Evolutionary conservation across 2,329 filamentous ascomycete species (phyloP).

Genomic region (Penicillium thymicola): DNA sequence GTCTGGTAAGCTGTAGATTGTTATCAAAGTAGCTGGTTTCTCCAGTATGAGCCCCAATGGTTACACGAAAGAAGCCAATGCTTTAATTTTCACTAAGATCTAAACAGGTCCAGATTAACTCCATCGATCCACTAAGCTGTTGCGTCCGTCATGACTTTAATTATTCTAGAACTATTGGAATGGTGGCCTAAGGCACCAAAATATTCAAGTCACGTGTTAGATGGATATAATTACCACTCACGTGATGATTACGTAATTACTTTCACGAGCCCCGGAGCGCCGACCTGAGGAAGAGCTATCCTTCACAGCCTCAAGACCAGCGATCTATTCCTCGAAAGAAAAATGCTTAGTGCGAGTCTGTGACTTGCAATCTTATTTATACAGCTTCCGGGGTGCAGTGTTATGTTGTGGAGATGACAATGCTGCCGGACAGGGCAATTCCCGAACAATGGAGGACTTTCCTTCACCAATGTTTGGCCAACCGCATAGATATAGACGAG

Average conservation of each 20-base stretch:
- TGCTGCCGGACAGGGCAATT: constrained; percentile 21
- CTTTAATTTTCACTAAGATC: too few species aligned
- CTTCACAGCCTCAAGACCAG: not conserved
- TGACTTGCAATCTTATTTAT: not conserved
- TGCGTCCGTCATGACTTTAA: not conserved
- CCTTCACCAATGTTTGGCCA: constrained; percentile 36
- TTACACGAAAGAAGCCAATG: too few species aligned
- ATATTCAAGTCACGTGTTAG: not conserved
- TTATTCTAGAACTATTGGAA: not conserved
- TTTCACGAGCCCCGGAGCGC: not conserved
- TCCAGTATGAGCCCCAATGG: not conserved
- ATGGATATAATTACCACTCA: accelerated
- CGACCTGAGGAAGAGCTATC: constrained; percentile 3
- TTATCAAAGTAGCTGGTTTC: not conserved
- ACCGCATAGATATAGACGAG: constrained; percentile 37
- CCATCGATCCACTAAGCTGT: not conserved
- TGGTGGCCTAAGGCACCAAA: not conserved
- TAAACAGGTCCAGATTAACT: not conserved
- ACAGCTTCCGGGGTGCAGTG: constrained; percentile 1
- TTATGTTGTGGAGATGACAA: constrained; percentile 12
- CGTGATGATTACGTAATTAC: not conserved
- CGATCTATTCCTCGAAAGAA: not conserved
- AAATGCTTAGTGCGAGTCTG: not conserved
- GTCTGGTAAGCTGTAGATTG: not conserved
- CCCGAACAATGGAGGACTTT: constrained; percentile 39